These are phyloP conservation scores for Boletus barrowsii DNA, from an alignment of 768 basidiomycete species.

Conservation along the genomic window DNA sequence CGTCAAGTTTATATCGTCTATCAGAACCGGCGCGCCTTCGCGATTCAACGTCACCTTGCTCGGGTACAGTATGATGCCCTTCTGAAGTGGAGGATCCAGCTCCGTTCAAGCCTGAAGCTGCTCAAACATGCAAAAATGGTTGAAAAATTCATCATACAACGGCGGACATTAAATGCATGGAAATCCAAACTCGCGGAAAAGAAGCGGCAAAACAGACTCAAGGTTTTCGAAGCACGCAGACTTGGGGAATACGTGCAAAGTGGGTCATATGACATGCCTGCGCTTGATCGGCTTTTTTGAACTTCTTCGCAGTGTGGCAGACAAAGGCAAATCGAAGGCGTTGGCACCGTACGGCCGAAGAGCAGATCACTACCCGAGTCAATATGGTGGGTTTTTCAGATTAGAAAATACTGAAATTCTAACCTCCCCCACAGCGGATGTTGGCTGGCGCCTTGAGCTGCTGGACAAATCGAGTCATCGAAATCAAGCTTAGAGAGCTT, in stretches of 20 bases:
- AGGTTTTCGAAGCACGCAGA: conserved; percentile 40
- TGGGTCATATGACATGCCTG: conserved; percentile 28
- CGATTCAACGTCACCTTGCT: conserved; percentile 38
- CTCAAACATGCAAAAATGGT: conserved; percentile 54
- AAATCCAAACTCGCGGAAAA: conserved; percentile 42
- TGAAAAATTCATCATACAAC: conserved; percentile 47
- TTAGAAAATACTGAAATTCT: neutral
- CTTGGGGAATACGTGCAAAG: conserved; percentile 28
- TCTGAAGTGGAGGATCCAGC: conserved; percentile 52
- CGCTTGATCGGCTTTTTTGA: conserved; percentile 4
- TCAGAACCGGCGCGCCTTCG: conserved; percentile 46
- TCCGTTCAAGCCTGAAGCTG: conserved; percentile 48
- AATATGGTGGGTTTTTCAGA: conserved; percentile 35
- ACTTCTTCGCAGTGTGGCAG: conserved; percentile 44
- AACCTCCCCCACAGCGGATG: conserved; percentile 43
- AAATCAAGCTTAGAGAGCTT: conserved; percentile 70
- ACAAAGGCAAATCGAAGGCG: conserved; percentile 35
- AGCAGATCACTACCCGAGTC: conserved; percentile 37
- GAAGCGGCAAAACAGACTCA: conserved; percentile 43
- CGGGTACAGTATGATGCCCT: conserved; percentile 44
- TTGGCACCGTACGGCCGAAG: conserved; percentile 44
- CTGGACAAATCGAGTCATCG: conserved; percentile 76
- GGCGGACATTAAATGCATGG: conserved; percentile 51
- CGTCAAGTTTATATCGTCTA: conserved; percentile 39
- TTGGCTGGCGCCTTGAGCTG: conserved; percentile 43